These are phyloP conservation scores for Phlebiopsis flavidoalba DNA, from an alignment of 768 basidiomycete species.

Conservation along the genomic window DNA sequence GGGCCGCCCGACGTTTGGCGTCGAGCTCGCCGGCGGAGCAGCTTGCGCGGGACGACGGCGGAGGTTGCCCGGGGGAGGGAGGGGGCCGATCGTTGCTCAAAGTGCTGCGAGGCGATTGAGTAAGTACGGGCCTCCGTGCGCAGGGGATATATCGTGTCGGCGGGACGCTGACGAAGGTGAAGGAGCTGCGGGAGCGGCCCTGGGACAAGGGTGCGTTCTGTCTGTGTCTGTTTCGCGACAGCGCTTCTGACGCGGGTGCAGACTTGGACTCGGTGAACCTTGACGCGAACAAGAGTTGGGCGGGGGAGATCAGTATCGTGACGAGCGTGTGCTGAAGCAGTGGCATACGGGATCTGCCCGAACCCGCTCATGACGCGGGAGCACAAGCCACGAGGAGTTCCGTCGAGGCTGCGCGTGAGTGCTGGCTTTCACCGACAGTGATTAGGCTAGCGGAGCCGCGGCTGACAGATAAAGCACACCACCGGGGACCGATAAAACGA, in stretches of 20 bases:
- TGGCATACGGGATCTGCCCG: conserved; percentile 96
- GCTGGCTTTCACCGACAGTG: too few relatives aligned
- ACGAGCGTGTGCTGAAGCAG: conserved; percentile 87
- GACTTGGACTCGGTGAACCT: conserved; percentile 88
- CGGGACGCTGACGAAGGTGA: conserved; percentile 85
- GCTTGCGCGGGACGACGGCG: conserved; percentile 82
- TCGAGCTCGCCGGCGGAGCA: conserved; percentile 92
- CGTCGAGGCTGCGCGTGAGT: conserved; percentile 92
- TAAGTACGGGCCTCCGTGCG: conserved; percentile 73
- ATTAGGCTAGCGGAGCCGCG: too few relatives aligned
- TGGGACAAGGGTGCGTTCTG: conserved; percentile 77
- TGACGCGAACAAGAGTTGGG: conserved; percentile 85
- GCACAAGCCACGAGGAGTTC: conserved; percentile 88
- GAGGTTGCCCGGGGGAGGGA: too few relatives aligned
- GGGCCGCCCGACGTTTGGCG: conserved; percentile 83
- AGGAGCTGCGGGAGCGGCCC: conserved; percentile 71
- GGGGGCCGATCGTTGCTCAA: conserved; percentile 72
- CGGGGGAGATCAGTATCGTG: conserved; percentile 92
- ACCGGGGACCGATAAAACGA: conserved; percentile 93
- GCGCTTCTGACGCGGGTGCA: conserved; percentile 18
- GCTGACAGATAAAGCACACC: too few relatives aligned
- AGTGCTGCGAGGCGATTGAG: conserved; percentile 91
- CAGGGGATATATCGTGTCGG: conserved; percentile 94
- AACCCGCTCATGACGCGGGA: conserved; percentile 83
- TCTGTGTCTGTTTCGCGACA: background rate